Percentiles rank a stretch among this genome's conserved stretches.
phyloP scores from a whole-genome alignment of 805 yeast species.

The Lachancea fermentati region DNA sequence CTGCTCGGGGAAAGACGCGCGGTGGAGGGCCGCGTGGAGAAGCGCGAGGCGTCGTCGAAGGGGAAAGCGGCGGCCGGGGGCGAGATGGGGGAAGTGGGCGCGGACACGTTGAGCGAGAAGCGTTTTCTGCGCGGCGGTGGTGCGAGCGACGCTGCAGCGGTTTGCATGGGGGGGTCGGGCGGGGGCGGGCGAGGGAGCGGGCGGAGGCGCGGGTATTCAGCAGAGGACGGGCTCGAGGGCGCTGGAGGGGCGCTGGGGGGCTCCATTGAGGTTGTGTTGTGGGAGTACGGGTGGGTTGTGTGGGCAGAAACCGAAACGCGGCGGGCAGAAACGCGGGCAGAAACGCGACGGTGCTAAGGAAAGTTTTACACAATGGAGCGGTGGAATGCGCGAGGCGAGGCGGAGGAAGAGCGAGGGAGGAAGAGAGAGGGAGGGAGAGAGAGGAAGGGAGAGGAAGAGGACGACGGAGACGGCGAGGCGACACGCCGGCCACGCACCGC shows the following conservation, averaged over 20 bases:
- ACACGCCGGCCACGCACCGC: too few species aligned
- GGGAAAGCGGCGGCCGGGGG: slow-evolving; percentile 6
- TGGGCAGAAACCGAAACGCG: too few species aligned
- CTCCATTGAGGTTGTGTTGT: background rate
- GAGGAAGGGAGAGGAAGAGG: background rate
- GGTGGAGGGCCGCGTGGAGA: slow-evolving; percentile 1
- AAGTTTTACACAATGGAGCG: background rate
- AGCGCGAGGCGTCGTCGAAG: background rate
- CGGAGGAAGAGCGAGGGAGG: background rate
- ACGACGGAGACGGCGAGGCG: background rate
- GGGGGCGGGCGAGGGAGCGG: background rate
- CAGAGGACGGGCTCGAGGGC: background rate
- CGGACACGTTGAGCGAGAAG: slow-evolving; percentile 11
- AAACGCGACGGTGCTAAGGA: background rate
- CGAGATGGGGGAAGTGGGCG: slow-evolving; percentile 12
- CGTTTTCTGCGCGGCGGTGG: slow-evolving; percentile 6
- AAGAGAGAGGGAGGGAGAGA: background rate
- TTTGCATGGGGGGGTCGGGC: background rate
- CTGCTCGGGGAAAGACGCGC: slow-evolving; percentile 3
- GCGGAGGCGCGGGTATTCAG: background rate
- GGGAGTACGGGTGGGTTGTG: too few species aligned
- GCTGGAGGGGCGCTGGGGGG: background rate
- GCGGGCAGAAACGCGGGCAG: too few species aligned
- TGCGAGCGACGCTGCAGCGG: background rate
- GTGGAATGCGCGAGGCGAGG: background rate